These are phyloP conservation scores for Mucor plumbeus DNA, from an alignment of 371 early-diverging fungal species.

Conservation along the genomic window DNA sequence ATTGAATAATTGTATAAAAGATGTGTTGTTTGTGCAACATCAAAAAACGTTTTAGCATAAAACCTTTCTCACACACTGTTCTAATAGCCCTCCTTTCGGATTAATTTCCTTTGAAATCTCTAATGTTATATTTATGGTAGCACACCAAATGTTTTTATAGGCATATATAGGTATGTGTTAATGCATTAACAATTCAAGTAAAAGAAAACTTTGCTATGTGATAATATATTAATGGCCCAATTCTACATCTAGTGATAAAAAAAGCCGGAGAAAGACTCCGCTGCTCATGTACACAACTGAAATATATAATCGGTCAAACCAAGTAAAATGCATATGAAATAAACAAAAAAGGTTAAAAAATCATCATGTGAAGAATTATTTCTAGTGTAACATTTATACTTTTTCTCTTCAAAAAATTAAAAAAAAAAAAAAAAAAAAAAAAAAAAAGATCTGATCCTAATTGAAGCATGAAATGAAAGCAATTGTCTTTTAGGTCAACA, in stretches of 20 bases:
- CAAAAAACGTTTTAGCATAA: too few relatives aligned
- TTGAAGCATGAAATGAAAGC: background rate
- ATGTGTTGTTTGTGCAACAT: too few relatives aligned
- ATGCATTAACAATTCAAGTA: background rate
- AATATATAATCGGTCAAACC: background rate
- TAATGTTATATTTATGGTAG: background rate
- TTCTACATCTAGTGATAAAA: too few relatives aligned
- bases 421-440: too few relatives aligned
- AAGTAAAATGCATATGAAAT: constrained; percentile 1
- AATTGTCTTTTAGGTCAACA: background rate
- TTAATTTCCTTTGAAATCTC: background rate
- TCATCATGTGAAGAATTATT: constrained; percentile 5
- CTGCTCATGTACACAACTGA: background rate
- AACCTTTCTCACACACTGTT: background rate
- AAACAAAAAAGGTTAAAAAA: background rate
- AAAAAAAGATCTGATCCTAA: background rate
- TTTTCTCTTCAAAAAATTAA: too few relatives aligned
- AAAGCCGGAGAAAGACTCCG: background rate
- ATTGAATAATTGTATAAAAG: too few relatives aligned
- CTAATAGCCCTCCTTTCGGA: background rate
- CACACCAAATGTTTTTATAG: background rate
- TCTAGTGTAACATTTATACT: background rate
- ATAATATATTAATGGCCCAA: background rate
- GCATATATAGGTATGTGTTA: background rate
- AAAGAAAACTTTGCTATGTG: background rate